Percentiles rank a stretch among this genome's conserved stretches.
Evolutionary conservation across 1,284 basidiomycete genomes (phyloP).

Genomic region (Exobasidium cylindrosporum): DNA sequence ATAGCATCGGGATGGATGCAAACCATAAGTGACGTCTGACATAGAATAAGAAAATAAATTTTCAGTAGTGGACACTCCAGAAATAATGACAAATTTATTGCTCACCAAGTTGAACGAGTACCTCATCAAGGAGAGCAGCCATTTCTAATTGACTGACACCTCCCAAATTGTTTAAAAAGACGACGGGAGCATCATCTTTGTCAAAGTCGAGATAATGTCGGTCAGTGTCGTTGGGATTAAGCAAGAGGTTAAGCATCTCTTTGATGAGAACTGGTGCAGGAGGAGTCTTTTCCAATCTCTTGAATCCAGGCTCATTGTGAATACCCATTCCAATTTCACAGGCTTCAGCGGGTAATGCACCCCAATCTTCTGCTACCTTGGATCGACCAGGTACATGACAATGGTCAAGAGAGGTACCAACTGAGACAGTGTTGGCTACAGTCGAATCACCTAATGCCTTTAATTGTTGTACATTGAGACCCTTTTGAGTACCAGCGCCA

Average conservation of each 20-base stretch:
- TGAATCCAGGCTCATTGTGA: conserved; percentile 64
- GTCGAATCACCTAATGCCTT: conserved; percentile 63
- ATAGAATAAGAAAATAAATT: too few relatives aligned
- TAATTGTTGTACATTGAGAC: conserved; percentile 39
- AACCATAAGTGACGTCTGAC: conserved; percentile 28
- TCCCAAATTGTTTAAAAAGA: conserved; percentile 64
- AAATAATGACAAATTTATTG: conserved; percentile 24
- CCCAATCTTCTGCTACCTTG: conserved; percentile 45
- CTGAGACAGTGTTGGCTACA: conserved; percentile 59
- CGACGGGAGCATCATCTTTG: conserved; percentile 57
- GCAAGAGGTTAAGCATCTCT: conserved; percentile 49
- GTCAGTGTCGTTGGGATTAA: conserved; percentile 58
- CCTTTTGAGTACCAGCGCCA: conserved; percentile 49
- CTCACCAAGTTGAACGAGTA: conserved; percentile 58
- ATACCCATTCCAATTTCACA: conserved; percentile 64
- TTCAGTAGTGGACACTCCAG: neutral
- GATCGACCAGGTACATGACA: conserved; percentile 63
- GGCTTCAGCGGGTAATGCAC: conserved; percentile 52
- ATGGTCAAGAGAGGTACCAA: conserved; percentile 63
- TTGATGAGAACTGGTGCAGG: conserved; percentile 34
- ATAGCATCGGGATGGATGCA: conserved; percentile 57
- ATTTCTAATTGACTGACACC: conserved; percentile 63
- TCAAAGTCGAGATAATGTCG: conserved; percentile 56
- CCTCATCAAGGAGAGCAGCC: conserved; percentile 60
- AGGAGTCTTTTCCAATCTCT: conserved; percentile 51